Evolutionary conservation across 345 rosid genomes (phyloP).

Genomic region (Populus tremula): DNA sequence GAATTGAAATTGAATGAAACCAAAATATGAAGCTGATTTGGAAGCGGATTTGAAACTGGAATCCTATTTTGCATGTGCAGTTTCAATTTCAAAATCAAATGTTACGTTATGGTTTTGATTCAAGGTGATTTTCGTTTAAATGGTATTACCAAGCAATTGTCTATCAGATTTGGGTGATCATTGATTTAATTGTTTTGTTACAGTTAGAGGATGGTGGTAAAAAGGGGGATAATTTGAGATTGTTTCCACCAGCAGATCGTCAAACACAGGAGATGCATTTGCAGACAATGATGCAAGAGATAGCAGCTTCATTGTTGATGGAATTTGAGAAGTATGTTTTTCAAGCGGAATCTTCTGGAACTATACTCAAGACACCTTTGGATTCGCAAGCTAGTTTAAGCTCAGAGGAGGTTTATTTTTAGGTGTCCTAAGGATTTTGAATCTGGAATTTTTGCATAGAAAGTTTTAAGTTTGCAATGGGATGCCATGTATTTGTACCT

Average conservation of each 20-base stretch:
- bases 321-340: constrained; percentile 95
- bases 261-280: constrained; percentile 84
- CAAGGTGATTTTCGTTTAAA: background rate
- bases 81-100: background rate
- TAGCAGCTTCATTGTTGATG: constrained; percentile 88
- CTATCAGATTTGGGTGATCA: background rate
- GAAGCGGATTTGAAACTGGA: background rate
- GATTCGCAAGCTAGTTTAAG: constrained; percentile 98
- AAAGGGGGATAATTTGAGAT: constrained; percentile 54
- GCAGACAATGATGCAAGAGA: constrained; percentile 96
- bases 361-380: constrained; percentile 88
- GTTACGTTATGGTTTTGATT: background rate
- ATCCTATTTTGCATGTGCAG: background rate
- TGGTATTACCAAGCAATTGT: background rate
- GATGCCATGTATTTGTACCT: constrained; percentile 8
- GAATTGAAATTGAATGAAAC: background rate
- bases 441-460: constrained; percentile 22
- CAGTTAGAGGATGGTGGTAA: constrained; percentile 82
- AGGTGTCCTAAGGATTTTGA: constrained; percentile 79
- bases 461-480: background rate
- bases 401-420: constrained; percentile 97
- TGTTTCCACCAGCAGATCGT: constrained; percentile 91
- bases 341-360: constrained; percentile 85
- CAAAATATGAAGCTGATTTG: background rate
- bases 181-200: constrained; percentile 21